Evolutionary conservation across 208 protist species (phyloP).

Genomic region (Wallacemonas rigidus): DNA sequence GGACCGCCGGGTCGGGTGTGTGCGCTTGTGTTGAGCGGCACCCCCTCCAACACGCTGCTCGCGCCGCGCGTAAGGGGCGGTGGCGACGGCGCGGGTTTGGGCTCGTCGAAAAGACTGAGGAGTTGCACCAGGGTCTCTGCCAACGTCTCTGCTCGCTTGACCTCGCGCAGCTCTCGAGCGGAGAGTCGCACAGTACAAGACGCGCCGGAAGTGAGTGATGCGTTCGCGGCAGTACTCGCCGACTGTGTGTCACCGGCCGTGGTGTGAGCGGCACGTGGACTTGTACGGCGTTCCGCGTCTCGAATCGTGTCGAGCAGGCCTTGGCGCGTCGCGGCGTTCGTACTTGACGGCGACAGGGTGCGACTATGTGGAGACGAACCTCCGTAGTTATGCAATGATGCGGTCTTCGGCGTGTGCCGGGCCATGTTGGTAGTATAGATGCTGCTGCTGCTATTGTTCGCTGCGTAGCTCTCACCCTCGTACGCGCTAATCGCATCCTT

Average conservation of each 20-base stretch:
- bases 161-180: not conserved
- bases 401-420: constrained; percentile 11
- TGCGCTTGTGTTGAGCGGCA: not conserved
- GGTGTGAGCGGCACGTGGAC: constrained; percentile 2
- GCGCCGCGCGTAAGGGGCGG: not conserved
- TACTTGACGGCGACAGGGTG: constrained; percentile 13
- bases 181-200: constrained; percentile 11
- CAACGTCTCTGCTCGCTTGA: constrained; percentile 5
- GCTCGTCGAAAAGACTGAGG: constrained; percentile 2
- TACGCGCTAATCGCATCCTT: constrained; percentile 39
- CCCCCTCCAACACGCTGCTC: not conserved
- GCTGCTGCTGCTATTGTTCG: no score
- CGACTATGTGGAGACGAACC: not conserved
- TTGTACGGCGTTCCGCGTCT: not conserved
- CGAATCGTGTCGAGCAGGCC: constrained; percentile 10
- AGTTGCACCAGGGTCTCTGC: constrained; percentile 15
- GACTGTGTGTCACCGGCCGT: not conserved
- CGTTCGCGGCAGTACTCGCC: no score
- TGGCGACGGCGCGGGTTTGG: not conserved
- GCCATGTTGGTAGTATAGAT: constrained; percentile 20
- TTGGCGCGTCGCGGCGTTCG: constrained; percentile 25
- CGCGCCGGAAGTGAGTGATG: not conserved
- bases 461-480: constrained; percentile 28
- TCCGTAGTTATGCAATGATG: not conserved
- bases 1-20: not conserved